Evolutionary conservation across 192 early-diverging fungal genomes (phyloP).

Genomic region (Pecoramyces ruminantium): DNA sequence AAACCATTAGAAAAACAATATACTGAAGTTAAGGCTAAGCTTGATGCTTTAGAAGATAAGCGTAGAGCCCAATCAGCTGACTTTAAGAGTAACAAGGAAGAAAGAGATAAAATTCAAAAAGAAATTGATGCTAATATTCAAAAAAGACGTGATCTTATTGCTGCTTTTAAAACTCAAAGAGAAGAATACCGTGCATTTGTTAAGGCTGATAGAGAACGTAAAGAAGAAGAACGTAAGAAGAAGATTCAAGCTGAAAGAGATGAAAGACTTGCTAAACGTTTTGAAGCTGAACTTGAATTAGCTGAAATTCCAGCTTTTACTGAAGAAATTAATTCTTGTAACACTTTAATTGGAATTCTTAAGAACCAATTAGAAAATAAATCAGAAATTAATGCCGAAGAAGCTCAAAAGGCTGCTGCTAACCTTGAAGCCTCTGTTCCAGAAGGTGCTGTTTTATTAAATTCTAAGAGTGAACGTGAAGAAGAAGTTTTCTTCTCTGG

Average conservation of each 20-base stretch:
- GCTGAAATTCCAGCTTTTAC: constrained; percentile 77
- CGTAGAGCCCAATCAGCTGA: constrained; percentile 50
- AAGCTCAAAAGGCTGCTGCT: constrained; percentile 10
- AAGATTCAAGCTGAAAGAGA: constrained; percentile 45
- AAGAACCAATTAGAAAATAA: constrained; percentile 11
- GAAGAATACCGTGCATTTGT: neutral
- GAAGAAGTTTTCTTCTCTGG: constrained; percentile 63
- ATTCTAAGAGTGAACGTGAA: constrained; percentile 54
- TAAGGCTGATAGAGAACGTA: constrained; percentile 30
- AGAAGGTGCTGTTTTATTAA: constrained; percentile 53
- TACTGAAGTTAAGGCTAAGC: constrained; percentile 52
- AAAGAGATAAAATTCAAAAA: constrained; percentile 52
- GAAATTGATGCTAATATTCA: constrained; percentile 8
- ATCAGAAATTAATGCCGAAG: neutral
- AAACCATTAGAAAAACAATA: constrained; percentile 44
- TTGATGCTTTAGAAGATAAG: constrained; percentile 51
- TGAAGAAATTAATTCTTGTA: constrained; percentile 70
- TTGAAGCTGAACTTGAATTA: constrained; percentile 61
- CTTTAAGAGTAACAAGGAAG: constrained; percentile 53
- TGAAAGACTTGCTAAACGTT: constrained; percentile 44
- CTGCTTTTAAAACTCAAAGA: neutral
- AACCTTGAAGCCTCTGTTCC: constrained; percentile 34
- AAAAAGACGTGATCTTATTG: neutral
- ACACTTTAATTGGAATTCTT: constrained; percentile 61
- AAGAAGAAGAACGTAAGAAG: constrained; percentile 48